Conservation (phyloP, 306 rosid species). For the Corylus americana region DNA sequence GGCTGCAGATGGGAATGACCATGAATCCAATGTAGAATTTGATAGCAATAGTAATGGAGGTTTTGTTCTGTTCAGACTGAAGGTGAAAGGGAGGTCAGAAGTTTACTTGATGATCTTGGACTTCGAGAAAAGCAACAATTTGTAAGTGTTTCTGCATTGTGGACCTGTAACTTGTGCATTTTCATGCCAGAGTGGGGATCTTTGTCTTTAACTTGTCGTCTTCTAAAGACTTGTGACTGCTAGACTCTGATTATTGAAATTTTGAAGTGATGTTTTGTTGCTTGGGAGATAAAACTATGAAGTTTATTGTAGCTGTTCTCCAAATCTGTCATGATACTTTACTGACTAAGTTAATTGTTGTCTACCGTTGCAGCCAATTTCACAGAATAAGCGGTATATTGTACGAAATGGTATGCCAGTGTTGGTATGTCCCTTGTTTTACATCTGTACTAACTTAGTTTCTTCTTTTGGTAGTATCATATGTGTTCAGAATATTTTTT, state of each 20-base stretch:
- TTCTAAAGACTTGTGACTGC: conserved; percentile 13
- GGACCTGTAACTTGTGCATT: not conserved
- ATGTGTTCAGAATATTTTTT: not conserved
- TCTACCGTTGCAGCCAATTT: conserved; percentile 66
- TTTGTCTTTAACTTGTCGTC: conserved; percentile 15
- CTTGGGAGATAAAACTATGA: not conserved
- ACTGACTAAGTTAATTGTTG: conserved; percentile 22
- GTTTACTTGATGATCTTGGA: conserved; percentile 73
- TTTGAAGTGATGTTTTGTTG: conserved; percentile 15
- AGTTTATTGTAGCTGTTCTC: conserved; percentile 2
- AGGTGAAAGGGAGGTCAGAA: conserved; percentile 68
- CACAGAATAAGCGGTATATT: conserved; percentile 85
- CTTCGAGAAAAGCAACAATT: conserved; percentile 83
- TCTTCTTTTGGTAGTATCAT: conserved; percentile 17
- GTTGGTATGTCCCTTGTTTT: conserved; percentile 59
- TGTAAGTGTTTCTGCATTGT: conserved; percentile 48
- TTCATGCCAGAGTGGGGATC: conserved; percentile 1
- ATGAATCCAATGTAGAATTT: conserved; percentile 20
- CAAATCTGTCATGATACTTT: conserved; percentile 11
- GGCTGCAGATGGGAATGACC: not conserved
- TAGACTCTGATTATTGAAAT: conserved; percentile 13
- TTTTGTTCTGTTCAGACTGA: conserved; percentile 62
- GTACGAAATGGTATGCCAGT: conserved; percentile 80
- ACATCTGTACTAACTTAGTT: conserved; percentile 11
- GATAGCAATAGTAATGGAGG: not conserved